Percentiles rank a stretch among this genome's conserved stretches.
Conservation (phyloP, 768 basidiomycete species). For the Hypholoma sublateritium region DNA sequence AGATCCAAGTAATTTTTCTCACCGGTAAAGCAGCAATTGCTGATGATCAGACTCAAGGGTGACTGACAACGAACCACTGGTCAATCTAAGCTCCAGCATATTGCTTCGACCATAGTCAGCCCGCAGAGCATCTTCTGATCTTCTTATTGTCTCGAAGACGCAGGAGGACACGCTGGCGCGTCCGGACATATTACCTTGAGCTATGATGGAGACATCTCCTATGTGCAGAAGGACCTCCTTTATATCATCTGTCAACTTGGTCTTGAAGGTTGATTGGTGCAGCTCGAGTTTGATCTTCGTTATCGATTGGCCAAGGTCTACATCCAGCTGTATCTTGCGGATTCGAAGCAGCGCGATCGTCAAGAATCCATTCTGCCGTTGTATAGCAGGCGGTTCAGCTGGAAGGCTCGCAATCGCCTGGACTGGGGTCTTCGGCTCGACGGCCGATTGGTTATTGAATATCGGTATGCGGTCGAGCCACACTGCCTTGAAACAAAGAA, state of each 20-base stretch:
- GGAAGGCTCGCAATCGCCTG: not conserved
- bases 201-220: slow-evolving; percentile 61
- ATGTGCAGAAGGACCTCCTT: slow-evolving; percentile 70
- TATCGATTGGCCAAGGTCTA: slow-evolving; percentile 88
- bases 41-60: slow-evolving; percentile 78
- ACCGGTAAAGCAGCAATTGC: slow-evolving; percentile 76
- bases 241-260: slow-evolving; percentile 57
- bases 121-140: slow-evolving; percentile 40
- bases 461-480: slow-evolving; percentile 89
- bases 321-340: slow-evolving; percentile 68
- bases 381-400: not conserved
- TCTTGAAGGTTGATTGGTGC: slow-evolving; percentile 60
- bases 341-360: slow-evolving; percentile 70
- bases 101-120: slow-evolving; percentile 37
- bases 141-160: slow-evolving; percentile 72
- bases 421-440: slow-evolving; percentile 21
- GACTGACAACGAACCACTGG: slow-evolving; percentile 65
- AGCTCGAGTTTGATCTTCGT: slow-evolving; percentile 68
- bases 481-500: slow-evolving; percentile 93
- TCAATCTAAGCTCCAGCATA: slow-evolving; percentile 75
- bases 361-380: slow-evolving; percentile 43
- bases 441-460: slow-evolving; percentile 45
- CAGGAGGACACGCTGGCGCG: slow-evolving; percentile 64
- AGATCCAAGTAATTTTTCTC: slow-evolving; percentile 14
- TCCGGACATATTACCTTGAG: slow-evolving; percentile 74